Conservation (phyloP, 2,329 filamentous ascomycete species). For the Pezicula carpinea region DNA sequence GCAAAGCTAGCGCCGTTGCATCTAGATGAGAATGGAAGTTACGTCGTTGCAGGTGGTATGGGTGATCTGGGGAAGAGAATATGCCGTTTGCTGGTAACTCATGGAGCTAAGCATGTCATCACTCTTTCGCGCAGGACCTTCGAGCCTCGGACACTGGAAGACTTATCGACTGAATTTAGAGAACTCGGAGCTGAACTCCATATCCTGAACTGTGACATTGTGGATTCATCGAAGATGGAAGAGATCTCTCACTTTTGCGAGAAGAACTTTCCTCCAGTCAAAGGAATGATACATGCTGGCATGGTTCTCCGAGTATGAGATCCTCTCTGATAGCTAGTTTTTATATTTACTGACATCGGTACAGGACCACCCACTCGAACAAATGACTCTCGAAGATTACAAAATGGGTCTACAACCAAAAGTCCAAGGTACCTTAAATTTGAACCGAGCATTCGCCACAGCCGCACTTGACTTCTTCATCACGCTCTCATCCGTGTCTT, state of each 20-base stretch:
- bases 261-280: constrained; percentile 13
- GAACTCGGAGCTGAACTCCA: constrained; percentile 11
- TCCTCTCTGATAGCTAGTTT: too few species aligned
- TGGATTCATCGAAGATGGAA: constrained; percentile 1
- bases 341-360: background rate
- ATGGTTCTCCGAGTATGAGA: constrained; percentile 22
- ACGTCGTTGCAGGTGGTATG: constrained; percentile 23
- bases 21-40: constrained; percentile 17
- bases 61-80: constrained; percentile 23
- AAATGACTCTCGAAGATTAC: constrained; percentile 16
- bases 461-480: constrained; percentile 13
- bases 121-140: constrained; percentile 10
- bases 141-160: constrained; percentile 6
- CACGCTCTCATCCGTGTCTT: constrained; percentile 6
- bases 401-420: constrained; percentile 9
- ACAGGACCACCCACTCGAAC: constrained; percentile 20
- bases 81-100: constrained; percentile 8
- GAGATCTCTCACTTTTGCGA: background rate
- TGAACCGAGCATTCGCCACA: constrained; percentile 4
- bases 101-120: constrained; percentile 14
- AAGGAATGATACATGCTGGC: constrained; percentile 21
- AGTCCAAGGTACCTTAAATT: constrained; percentile 10
- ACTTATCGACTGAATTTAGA: constrained; percentile 6
- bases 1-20: background rate
- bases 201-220: constrained; percentile 16